Base-by-base conservation (phyloP, 352 stramenopile species). In the Globisporangium parvum region DNA sequence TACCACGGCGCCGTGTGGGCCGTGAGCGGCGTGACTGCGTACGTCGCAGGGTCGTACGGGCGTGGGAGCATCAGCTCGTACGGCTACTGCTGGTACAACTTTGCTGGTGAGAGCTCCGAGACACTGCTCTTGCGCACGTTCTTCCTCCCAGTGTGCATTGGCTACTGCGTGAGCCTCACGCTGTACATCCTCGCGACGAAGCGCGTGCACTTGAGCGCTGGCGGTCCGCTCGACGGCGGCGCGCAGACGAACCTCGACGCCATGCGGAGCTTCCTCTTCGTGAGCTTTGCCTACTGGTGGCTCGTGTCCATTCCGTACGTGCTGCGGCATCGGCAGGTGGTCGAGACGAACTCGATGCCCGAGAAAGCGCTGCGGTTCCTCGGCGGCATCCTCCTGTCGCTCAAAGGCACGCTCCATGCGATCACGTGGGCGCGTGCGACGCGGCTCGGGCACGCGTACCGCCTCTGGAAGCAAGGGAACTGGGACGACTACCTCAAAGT, bases 401-500 rank as follows among this genome's bases (percentile, higher is more conserved):
- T 86, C 59, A 84, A 90, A 56, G 82, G 85, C 5, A 74, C 73
- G 3, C 65, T 86, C 37, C 78, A 69, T 10, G 81, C 81, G 9
- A 69, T 90, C 55, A 69, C 88, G 14, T 95, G 84, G 80, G 71
- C 72, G 2, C 73, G 78, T 28, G 71, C 85, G 39, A 88, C 87
- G 62, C 69, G 73, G 15, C 69, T 87, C 14, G 55, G 71, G 4
- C 77, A 73, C 44, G 86, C 83, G 18, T 91, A 85, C 59, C 68
- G 72, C 41, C 59, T 95, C 24, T 95, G 85, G 85, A 73, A 76
- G 24, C 71, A 86, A 47, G 80, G 76, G 6, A 87, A 88, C 44
- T 95, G 84, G 81, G 85, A 95, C 57, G 78, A 88, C 53, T 91
- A 92, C 58, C 79, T 95, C 37, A 90, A 92, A 53, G 70, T 90